Percentiles rank a stretch among this genome's conserved stretches.
These are phyloP conservation scores for Viola odorata DNA, from an alignment of 345 rosid genomes.

Conservation along the genomic window DNA sequence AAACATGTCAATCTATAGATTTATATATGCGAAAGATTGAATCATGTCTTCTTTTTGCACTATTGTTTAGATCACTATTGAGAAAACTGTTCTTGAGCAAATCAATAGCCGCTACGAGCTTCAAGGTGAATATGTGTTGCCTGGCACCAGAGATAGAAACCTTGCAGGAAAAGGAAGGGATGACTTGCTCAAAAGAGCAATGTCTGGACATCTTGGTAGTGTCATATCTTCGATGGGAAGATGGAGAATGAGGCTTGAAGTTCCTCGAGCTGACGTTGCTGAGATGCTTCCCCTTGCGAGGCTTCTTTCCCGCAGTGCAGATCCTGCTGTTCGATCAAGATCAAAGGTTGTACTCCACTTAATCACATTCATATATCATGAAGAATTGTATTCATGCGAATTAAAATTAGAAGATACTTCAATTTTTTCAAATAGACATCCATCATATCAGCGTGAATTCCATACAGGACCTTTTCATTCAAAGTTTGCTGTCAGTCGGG, in stretches of 20 bases:
- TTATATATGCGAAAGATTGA: too few species aligned
- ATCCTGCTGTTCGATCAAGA: constrained; percentile 93
- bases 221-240: constrained; percentile 98
- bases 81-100: constrained; percentile 91
- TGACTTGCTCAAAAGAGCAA: constrained; percentile 79
- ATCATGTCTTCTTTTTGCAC: too few species aligned
- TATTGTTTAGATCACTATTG: constrained; percentile 68
- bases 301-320: constrained; percentile 92
- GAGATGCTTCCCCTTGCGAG: constrained; percentile 99
- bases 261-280: constrained; percentile 93
- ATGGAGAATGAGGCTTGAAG: constrained; percentile 99
- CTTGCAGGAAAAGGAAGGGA: constrained; percentile 63
- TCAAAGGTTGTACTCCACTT: constrained; percentile 64
- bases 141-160: constrained; percentile 85
- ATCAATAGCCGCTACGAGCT: constrained; percentile 87
- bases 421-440: constrained; percentile 3
- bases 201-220: constrained; percentile 90
- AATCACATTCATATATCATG: constrained; percentile 4
- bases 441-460: constrained; percentile 11
- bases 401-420: background rate
- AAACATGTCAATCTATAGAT: too few species aligned
- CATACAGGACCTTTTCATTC: constrained; percentile 86
- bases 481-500: constrained; percentile 77
- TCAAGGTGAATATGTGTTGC: constrained; percentile 98
- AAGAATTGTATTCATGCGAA: background rate